Evolutionary conservation across 78 protist species (phyloP).

Genomic region (slime mould (Dictyostelium discoideum)): DNA sequence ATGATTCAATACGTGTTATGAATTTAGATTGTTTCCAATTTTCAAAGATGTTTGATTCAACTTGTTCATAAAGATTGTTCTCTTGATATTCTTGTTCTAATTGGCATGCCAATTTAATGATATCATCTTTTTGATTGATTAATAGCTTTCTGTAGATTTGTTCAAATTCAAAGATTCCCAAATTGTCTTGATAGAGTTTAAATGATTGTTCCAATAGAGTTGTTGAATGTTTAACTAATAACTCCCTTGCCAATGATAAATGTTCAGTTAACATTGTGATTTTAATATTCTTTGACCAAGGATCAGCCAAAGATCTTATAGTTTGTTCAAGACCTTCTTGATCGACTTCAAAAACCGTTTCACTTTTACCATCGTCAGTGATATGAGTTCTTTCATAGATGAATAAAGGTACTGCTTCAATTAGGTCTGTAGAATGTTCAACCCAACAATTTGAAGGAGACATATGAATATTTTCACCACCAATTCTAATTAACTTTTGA

Average conservation of each 20-base stretch:
- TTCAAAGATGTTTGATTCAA: background rate
- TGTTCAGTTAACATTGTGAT: slow-evolving; percentile 39
- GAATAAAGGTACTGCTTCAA: slow-evolving; percentile 80
- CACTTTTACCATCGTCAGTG: background rate
- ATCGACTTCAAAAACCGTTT: slow-evolving; percentile 69
- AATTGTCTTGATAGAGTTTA: background rate
- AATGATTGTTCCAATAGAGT: background rate
- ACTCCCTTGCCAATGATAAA: slow-evolving; percentile 54
- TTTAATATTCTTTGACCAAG: slow-evolving; percentile 61
- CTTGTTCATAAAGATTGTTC: background rate
- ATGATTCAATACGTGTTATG: slow-evolving; percentile 36
- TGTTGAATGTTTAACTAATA: background rate
- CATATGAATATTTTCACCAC: slow-evolving; percentile 78
- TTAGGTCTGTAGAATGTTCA: slow-evolving; percentile 67
- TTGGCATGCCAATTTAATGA: background rate
- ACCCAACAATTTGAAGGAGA: slow-evolving; percentile 70
- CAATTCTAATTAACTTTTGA: slow-evolving; percentile 65
- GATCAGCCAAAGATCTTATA: slow-evolving; percentile 43
- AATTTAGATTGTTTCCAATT: slow-evolving; percentile 58
- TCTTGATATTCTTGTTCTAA: slow-evolving; percentile 4
- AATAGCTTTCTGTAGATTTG: background rate
- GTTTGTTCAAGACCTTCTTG: slow-evolving; percentile 82
- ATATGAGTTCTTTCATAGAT: slow-evolving; percentile 66
- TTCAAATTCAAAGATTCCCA: background rate
- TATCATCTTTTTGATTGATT: background rate